These are phyloP conservation scores for Tagetes erecta DNA, from an alignment of 129 eudicot genomes.

Conservation along the genomic window DNA sequence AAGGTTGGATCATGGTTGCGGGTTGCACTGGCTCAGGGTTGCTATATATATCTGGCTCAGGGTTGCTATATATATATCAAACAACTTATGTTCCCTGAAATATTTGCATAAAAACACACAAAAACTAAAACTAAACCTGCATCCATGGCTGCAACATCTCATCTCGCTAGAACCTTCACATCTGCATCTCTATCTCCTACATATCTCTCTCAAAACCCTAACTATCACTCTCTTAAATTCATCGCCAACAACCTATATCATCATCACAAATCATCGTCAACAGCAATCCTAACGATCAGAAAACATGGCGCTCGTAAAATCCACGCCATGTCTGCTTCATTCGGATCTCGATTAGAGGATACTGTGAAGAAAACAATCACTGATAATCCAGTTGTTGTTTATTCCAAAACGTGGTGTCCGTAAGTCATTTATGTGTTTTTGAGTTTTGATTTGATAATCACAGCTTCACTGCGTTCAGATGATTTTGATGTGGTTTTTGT, in stretches of 20 bases:
- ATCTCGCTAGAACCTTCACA: not conserved
- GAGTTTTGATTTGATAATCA: not conserved
- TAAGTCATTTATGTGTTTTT: conserved; percentile 35
- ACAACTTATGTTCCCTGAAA: not conserved
- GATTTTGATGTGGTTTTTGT: conserved; percentile 2
- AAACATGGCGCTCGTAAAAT: not conserved
- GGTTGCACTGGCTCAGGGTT: too few species aligned
- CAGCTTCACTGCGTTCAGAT: not conserved
- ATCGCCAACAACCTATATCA: not conserved
- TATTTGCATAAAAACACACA: too few species aligned
- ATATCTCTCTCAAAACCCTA: not conserved
- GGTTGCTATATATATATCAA: not conserved
- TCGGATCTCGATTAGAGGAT: conserved; percentile 74
- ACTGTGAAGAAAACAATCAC: conserved; percentile 64
- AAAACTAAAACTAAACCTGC: too few species aligned
- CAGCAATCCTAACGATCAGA: not conserved
- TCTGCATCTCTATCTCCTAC: not conserved
- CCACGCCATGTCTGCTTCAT: conserved; percentile 65
- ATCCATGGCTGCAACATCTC: not conserved
- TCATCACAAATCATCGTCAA: not conserved
- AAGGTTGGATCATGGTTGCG: too few species aligned
- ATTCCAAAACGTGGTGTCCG: conserved; percentile 94
- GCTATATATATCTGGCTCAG: too few species aligned
- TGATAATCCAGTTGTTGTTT: conserved; percentile 85
- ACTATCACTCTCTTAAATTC: not conserved